phyloP scores from a whole-genome alignment of 2,329 filamentous ascomycete genomes.

The Botrytis paeoniae region DNA sequence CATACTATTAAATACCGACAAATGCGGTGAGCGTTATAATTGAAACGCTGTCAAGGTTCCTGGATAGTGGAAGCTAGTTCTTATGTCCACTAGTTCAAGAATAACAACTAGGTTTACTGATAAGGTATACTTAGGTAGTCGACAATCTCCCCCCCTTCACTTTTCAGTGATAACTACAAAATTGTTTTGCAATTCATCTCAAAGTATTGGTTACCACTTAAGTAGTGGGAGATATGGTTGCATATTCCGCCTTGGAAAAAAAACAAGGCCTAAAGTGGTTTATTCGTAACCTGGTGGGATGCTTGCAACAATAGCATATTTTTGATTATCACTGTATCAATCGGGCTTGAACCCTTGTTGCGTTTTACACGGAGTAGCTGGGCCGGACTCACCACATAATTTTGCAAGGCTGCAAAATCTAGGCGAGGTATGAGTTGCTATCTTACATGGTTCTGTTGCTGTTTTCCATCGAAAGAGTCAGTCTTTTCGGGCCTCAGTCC shows the following conservation, averaged over 20 bases:
- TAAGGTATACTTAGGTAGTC: background rate
- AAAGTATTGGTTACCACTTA: background rate
- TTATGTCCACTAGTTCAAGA: background rate
- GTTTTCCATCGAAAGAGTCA: background rate
- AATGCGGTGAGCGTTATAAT: background rate
- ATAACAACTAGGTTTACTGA: background rate
- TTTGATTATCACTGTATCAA: background rate
- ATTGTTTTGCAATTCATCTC: background rate
- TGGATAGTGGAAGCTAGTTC: background rate
- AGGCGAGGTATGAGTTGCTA: background rate
- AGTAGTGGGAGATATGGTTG: background rate
- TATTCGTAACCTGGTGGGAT: background rate
- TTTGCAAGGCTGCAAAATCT: background rate
- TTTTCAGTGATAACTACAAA: background rate
- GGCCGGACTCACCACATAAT: background rate
- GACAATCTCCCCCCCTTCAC: background rate
- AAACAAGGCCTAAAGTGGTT: background rate
- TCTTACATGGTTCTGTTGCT: background rate
- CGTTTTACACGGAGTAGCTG: background rate
- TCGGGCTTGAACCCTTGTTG: too few species aligned
- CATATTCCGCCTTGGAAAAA: background rate
- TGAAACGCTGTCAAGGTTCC: background rate
- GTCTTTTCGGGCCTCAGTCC: background rate
- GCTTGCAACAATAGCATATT: background rate
- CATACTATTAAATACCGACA: background rate